These are phyloP conservation scores for Neocallimastix lanati DNA, from an alignment of 192 early-diverging fungal genomes.

Conservation along the genomic window DNA sequence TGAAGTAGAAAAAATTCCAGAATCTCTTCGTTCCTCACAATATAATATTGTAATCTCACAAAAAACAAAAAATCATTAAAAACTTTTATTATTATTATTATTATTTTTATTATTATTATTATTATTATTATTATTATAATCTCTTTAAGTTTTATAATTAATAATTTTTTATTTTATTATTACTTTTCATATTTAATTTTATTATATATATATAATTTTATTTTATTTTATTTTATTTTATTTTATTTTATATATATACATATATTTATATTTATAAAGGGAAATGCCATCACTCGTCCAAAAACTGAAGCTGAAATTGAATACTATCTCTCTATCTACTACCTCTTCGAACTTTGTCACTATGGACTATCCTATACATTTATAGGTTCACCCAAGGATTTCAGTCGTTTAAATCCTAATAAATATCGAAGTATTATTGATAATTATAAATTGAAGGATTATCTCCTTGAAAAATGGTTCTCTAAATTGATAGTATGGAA, in stretches of 20 bases:
- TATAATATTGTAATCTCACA: not conserved
- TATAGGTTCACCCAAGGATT: not conserved
- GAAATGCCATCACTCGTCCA: not conserved
- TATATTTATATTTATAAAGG: not conserved
- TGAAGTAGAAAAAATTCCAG: not conserved
- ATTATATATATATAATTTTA: too few species aligned
- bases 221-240: not conserved
- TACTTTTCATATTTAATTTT: too few species aligned
- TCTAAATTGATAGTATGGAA: not conserved
- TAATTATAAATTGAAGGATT: not conserved
- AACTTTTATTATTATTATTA: too few species aligned
- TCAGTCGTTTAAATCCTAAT: not conserved
- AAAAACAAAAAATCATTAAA: not conserved
- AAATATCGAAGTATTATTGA: not conserved
- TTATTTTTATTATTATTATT: too few species aligned
- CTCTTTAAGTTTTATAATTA: too few species aligned
- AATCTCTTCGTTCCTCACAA: not conserved
- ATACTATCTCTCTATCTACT: not conserved
- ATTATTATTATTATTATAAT: too few species aligned
- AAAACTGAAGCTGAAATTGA: not conserved
- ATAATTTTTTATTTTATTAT: too few species aligned
- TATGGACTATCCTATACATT: not conserved
- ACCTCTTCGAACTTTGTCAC: not conserved
- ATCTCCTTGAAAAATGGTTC: not conserved
- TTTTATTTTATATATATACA: not conserved